phyloP scores from a whole-genome alignment of 345 rosid genomes.

The Theobroma cacao region DNA sequence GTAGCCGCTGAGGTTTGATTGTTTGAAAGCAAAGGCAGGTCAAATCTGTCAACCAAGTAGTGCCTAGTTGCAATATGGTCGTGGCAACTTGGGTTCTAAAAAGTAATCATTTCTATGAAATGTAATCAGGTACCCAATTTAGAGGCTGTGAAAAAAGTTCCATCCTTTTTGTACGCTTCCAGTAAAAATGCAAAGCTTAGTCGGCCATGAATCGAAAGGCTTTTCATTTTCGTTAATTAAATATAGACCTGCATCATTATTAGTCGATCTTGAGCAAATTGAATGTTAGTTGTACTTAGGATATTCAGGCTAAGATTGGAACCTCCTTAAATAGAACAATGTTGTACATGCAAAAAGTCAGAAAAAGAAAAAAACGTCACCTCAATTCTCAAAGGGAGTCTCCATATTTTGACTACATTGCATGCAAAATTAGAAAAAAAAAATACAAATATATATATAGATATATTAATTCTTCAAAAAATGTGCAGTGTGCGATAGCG shows the following conservation, averaged over 20 bases:
- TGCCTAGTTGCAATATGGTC: background rate
- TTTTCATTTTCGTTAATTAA: background rate
- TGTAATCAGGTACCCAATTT: background rate
- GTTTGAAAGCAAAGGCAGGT: background rate
- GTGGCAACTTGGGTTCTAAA: background rate
- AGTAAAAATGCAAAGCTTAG: background rate
- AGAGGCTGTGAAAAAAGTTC: background rate
- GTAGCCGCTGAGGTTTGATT: background rate
- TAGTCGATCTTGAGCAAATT: background rate
- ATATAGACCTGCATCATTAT: background rate
- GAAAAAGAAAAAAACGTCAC: no score
- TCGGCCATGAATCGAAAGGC: background rate
- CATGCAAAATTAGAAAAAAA: no score
- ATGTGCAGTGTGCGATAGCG: background rate
- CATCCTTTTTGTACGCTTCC: background rate
- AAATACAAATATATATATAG: no score
- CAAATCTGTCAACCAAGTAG: background rate
- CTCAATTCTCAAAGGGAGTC: no score
- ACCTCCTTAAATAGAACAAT: no score
- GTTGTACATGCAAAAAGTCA: no score
- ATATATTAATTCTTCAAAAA: no score
- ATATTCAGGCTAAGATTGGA: no score
- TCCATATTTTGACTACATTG: no score
- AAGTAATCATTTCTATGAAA: no score
- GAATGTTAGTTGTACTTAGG: no score